These are phyloP conservation scores for Clonostachys byssicola DNA, from an alignment of 2,329 filamentous ascomycete genomes.

Conservation along the genomic window DNA sequence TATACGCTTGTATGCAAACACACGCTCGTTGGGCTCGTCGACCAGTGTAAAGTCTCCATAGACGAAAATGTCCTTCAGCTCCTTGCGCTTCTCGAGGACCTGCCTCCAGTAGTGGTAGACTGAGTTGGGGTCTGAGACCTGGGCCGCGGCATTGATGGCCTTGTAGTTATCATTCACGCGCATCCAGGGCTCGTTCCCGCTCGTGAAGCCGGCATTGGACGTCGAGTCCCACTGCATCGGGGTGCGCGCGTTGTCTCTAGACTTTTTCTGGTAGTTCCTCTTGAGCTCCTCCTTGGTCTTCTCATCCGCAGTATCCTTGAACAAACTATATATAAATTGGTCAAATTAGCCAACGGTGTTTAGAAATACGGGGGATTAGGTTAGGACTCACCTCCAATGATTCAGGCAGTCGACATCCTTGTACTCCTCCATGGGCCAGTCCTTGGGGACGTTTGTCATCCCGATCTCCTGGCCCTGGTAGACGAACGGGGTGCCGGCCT, in stretches of 20 bases:
- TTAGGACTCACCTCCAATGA: constrained; percentile 34
- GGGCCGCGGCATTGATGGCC: constrained; percentile 57
- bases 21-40: constrained; percentile 24
- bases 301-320: constrained; percentile 30
- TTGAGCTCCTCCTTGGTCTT: constrained; percentile 27
- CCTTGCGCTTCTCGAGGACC: constrained; percentile 56
- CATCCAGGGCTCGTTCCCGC: constrained; percentile 61
- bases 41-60: constrained; percentile 52
- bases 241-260: constrained; percentile 65
- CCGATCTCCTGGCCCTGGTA: constrained; percentile 69
- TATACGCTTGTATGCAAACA: constrained; percentile 31
- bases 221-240: constrained; percentile 68
- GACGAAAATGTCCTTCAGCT: constrained; percentile 58
- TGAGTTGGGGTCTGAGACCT: constrained; percentile 41
- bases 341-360: background rate
- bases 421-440: constrained; percentile 62
- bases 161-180: constrained; percentile 59
- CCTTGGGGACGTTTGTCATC: constrained; percentile 58
- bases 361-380: background rate
- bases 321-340: constrained; percentile 15
- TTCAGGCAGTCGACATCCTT: constrained; percentile 61
- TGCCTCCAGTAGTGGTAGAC: constrained; percentile 59
- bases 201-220: constrained; percentile 61
- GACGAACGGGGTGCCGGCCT: constrained; percentile 61
- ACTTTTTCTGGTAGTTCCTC: constrained; percentile 50